These are phyloP conservation scores for Anisodus tanguticus DNA, from an alignment of 257 asterid species.

Conservation along the genomic window DNA sequence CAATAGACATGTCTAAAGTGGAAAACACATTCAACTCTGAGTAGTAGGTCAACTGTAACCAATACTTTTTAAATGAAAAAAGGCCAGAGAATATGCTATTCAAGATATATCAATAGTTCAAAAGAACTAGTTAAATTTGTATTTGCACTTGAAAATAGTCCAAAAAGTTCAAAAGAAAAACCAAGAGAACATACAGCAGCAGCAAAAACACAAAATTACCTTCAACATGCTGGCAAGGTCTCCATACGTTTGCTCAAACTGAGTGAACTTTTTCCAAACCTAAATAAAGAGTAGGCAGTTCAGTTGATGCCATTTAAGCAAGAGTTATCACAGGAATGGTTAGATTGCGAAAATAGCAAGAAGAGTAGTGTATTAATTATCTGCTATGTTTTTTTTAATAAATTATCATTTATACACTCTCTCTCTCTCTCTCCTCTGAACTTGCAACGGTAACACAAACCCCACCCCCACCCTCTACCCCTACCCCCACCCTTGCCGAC, in stretches of 20 bases:
- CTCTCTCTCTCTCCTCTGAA: no score
- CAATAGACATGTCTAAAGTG: neutral
- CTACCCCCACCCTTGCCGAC: no score
- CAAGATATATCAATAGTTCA: neutral
- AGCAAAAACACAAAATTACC: constrained; percentile 48
- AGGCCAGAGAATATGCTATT: constrained; percentile 7
- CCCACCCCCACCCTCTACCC: no score
- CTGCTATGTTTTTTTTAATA: no score
- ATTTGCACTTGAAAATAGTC: neutral
- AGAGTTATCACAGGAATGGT: constrained; percentile 23
- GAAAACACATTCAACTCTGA: neutral
- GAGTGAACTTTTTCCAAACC: constrained; percentile 91
- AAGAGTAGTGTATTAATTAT: neutral
- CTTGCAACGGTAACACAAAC: no score
- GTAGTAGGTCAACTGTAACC: constrained; percentile 16
- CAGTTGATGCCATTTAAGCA: neutral
- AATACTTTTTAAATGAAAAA: constrained; percentile 5
- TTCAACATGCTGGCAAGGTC: constrained; percentile 96
- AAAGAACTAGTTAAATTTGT: neutral
- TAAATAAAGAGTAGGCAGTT: constrained; percentile 40
- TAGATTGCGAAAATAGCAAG: constrained; percentile 17
- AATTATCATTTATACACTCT: no score
- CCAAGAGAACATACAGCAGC: neutral
- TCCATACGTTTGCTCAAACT: constrained; percentile 95
- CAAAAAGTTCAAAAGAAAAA: neutral